Base-by-base conservation (phyloP, 2,329 filamentous ascomycete genomes). In the Aureobasidium mangrovei region DNA sequence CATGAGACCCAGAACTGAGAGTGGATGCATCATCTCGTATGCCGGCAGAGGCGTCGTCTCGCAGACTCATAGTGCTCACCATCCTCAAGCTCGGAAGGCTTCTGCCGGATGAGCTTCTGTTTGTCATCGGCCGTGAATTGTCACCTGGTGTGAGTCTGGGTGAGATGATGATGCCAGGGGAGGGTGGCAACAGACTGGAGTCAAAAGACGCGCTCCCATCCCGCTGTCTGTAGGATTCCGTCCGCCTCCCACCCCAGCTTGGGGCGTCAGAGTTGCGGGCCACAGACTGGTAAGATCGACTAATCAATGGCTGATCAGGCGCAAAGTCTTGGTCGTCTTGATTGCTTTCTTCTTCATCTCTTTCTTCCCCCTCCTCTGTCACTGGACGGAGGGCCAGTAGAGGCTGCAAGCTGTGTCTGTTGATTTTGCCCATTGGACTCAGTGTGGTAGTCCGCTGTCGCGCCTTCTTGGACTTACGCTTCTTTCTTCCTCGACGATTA, bases 401-500 rank as follows among this genome's bases (percentile, higher is more conserved):
- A 28, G 27, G 41, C 18, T 39, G 47, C 29, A 32, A 26, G 27
- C n/a, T 45, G n/a, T 1, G 29, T 12, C 49, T 53, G 6, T 7
- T 6, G 5, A 12, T 12, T 26, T 53, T 53, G 9, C 26, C 7
- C 35, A 39, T 39, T 7, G 49, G 49, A 27, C 49, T 53, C 4
- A 53, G 41, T 1, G 49, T 45, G 27, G 49, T 39, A n/a, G 26
- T 32, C 8, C 41, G 40, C 27, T 39, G 49, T 6, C 49, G 32
- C 12, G 42, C 4, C 10, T 39, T 55, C 18, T 31, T 55, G 2
- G 36, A 7, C 9, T 26, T 42, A 6, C 39, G 53, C 39, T 40
- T 42, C 52, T 59, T 42, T 53, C 54, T 39, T 49, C 57, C 41
- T 44, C 43, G 44, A 26, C 10, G 18, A 27, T 49, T n/a, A 33